Percentiles rank a stretch among this genome's conserved stretches.
These are phyloP conservation scores for Coniochaeta ligniaria DNA, from an alignment of 2,329 filamentous ascomycete species.

Conservation along the genomic window DNA sequence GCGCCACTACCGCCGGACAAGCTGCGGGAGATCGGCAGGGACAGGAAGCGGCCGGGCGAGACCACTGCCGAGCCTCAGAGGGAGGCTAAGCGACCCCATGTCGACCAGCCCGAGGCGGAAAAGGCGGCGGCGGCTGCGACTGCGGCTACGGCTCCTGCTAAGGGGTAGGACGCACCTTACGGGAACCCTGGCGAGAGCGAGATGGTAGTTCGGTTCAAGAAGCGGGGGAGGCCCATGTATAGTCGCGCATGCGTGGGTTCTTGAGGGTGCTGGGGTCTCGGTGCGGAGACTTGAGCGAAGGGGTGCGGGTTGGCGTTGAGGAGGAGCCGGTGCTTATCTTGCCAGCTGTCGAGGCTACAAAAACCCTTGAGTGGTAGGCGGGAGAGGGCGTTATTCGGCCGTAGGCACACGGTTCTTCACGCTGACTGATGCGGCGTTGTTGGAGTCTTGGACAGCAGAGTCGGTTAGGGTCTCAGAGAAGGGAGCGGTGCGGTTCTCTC, in stretches of 20 bases:
- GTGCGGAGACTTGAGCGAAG: not conserved
- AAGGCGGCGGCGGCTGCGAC: not conserved
- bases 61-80: constrained; percentile 9
- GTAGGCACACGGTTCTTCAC: not conserved
- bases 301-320: too few relatives aligned
- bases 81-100: constrained; percentile 19
- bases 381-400: not conserved
- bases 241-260: not conserved
- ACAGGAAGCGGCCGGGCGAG: constrained; percentile 29
- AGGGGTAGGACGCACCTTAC: not conserved
- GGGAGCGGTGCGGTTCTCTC: not conserved
- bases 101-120: constrained; percentile 2
- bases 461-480: not conserved
- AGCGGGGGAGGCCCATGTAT: too few relatives aligned
- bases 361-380: too few relatives aligned
- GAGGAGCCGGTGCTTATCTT: too few relatives aligned
- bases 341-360: too few relatives aligned
- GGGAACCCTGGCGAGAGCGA: not conserved
- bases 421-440: not conserved
- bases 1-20: not conserved
- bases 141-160: not conserved
- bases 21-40: constrained; percentile 13
- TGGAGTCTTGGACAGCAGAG: not conserved
- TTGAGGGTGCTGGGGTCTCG: not conserved
- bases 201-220: not conserved